Evolutionary conservation across 805 yeast genomes (phyloP).

Genomic region (Starmera dryadoides): DNA sequence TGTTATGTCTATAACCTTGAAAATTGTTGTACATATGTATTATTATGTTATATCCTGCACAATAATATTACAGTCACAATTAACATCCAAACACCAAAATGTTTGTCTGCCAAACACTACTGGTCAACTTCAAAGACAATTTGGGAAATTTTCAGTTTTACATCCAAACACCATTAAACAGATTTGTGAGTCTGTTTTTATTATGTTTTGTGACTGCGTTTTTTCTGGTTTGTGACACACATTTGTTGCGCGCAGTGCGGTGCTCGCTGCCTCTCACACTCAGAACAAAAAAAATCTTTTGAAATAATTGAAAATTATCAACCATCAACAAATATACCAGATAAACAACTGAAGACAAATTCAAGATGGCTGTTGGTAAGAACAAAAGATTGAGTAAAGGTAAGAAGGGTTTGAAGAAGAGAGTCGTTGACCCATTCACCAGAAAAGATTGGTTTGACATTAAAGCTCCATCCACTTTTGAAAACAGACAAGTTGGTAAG

Average conservation of each 20-base stretch:
- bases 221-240: not conserved
- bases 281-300: not conserved
- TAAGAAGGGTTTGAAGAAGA: conserved; percentile 98
- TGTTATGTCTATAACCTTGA: no score
- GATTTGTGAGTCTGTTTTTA: no score
- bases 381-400: conserved; percentile 81
- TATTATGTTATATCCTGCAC: no score
- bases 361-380: conserved; percentile 74
- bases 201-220: not conserved
- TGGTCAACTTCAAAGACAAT: no score
- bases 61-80: not conserved
- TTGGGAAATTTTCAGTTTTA: not conserved
- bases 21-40: no score
- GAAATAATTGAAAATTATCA: not conserved
- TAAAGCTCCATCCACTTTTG: conserved; percentile 98
- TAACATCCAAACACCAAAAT: not conserved
- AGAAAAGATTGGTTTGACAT: conserved; percentile 98
- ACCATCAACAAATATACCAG: not conserved
- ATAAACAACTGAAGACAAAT: conserved; percentile 1
- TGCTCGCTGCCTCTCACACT: no score
- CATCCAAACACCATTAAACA: not conserved
- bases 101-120: no score
- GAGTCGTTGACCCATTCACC: conserved; percentile 98
- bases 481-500: conserved; percentile 98
- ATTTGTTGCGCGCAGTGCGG: not conserved